Percentiles rank a stretch among this genome's conserved stretches.
Conservation (phyloP, 495 filamentous ascomycete species). For the Penicillium cosmopolitanum region DNA sequence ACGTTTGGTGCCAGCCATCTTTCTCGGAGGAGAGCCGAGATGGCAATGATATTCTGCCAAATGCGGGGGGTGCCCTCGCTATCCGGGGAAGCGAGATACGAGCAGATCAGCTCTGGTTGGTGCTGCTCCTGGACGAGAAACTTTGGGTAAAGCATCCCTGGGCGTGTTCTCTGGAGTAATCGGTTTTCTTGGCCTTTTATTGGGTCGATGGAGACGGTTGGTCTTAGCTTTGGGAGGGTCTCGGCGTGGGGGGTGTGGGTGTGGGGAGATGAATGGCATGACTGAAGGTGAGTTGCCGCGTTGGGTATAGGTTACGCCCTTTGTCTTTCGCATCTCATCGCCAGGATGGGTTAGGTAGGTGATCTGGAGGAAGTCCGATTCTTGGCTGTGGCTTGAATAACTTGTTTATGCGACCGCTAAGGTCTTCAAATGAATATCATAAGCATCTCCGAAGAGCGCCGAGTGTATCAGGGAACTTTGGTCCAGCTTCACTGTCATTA, state of each 20-base stretch:
- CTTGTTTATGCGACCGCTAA: no score
- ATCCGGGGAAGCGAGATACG: conserved; percentile 11
- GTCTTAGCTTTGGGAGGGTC: background rate
- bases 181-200: background rate
- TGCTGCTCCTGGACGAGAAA: background rate
- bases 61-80: conserved; percentile 18
- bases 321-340: background rate
- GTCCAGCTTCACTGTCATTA: no score
- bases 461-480: no score
- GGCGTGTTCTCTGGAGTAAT: background rate
- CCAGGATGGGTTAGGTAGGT: background rate
- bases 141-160: background rate
- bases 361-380: conserved; percentile 1
- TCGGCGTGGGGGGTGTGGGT: conserved; percentile 1
- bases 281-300: background rate
- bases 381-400: background rate
- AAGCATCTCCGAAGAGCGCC: no score
- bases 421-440: no score
- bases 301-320: background rate
- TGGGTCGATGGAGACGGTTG: background rate
- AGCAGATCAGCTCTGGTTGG: background rate
- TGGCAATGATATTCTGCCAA: conserved; percentile 22
- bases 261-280: background rate
- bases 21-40: conserved; percentile 40
- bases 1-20: conserved; percentile 8